Evolutionary conservation across 805 yeast species (phyloP), one percentile per base, ranked within the genome.

Genomic region (Candida glaebosa): DNA sequence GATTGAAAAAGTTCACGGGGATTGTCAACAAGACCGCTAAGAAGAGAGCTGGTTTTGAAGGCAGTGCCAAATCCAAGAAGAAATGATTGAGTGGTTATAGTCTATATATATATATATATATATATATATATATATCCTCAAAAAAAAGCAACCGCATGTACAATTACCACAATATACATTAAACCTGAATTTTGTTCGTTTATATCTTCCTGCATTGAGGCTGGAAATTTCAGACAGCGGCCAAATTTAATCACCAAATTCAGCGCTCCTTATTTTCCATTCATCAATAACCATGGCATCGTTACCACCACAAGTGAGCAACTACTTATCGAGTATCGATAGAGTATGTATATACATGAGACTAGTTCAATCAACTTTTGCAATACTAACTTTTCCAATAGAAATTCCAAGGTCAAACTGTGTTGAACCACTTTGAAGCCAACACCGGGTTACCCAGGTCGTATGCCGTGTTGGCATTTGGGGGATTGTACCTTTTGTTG

Each of bases 11-110:
- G 55, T 82, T 80, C 60, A 78, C 78, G 31, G 82, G 83, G 28
- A 63, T 66, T 16, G 72, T 73, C 20, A 71, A 69, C 41, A 76
- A 78, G 46, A 57, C 58, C 39, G 49, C 49, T 12, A 67, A 67
- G 50, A 69, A 69, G 51, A 69, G 93, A 60, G 95, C 96, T n/a
- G 97, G 97, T 1, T 89, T 89, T 60, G 96, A 89, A 69, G 96
- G 97, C 18, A 69, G 76, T 43, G 73, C 73, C 39, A 69, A 70
- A 48, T 58, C 68, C 19, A 67, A 68, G 49, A 65, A 58, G 50
- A 58, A 57, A 44, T 56, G 51, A 51, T 31, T 36, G 20, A 25
- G 8, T 36, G 8, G 8, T 24, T 6, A 10, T 9, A 10, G 5
- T 28, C 16, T 14, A 5, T 10, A 16, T 28, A 28, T 28, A 28